Conservation (phyloP, 2,329 filamentous ascomycete species). For the Pezicula radicicola region DNA sequence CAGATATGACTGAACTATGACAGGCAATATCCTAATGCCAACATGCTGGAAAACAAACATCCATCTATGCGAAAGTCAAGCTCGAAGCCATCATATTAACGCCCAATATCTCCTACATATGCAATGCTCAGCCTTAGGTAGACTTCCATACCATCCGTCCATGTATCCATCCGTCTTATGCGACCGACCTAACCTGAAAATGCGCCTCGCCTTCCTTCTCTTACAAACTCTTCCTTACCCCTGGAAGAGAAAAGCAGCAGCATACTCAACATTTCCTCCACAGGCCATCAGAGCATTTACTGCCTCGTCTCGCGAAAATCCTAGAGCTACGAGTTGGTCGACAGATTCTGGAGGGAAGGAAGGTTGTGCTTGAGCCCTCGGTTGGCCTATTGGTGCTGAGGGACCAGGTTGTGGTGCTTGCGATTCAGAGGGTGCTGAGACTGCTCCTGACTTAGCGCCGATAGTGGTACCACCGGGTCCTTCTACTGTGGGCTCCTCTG, state of each 20-base stretch:
- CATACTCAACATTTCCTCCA: slow-evolving; percentile 81
- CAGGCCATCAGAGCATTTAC: slow-evolving; percentile 79
- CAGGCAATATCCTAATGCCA: slow-evolving; percentile 3
- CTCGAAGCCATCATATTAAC: not conserved
- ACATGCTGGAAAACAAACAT: not conserved
- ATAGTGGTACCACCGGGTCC: slow-evolving; percentile 89
- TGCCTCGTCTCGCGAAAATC: slow-evolving; percentile 73
- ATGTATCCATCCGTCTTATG: not conserved
- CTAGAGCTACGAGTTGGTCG: slow-evolving; percentile 72
- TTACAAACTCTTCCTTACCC: slow-evolving; percentile 26
- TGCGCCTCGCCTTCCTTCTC: too few species aligned
- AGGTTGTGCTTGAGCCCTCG: slow-evolving; percentile 21
- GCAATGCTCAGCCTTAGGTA: slow-evolving; percentile 12
- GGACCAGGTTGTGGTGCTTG: slow-evolving; percentile 16
- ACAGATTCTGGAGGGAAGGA: slow-evolving; percentile 58
- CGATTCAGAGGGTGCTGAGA: slow-evolving; percentile 43
- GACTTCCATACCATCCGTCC: slow-evolving; percentile 7
- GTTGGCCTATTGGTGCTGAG: slow-evolving; percentile 17
- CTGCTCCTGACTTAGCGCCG: slow-evolving; percentile 77
- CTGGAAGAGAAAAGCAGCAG: slow-evolving; percentile 75
- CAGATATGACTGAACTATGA: not conserved
- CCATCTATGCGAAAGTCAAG: too few species aligned
- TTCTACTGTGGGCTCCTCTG: slow-evolving; percentile 77
- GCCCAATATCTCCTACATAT: slow-evolving; percentile 9
- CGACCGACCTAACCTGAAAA: not conserved